Evolutionary conservation across 1,139 yeast species (phyloP).

Genomic region (Geotrichum reessii): DNA sequence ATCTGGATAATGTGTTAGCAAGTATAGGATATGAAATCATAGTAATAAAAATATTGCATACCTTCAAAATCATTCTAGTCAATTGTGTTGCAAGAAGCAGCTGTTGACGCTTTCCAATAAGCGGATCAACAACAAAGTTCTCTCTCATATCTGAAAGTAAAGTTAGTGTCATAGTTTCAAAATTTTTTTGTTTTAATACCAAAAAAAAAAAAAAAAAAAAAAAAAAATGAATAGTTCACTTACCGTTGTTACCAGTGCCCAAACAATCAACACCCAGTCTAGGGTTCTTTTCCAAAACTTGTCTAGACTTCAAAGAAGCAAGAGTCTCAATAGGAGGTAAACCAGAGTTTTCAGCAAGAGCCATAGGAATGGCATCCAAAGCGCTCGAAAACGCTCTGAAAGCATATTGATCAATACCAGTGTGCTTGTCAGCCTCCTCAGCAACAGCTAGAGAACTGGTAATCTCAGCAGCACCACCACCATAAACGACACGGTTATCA

Average conservation of each 20-base stretch:
- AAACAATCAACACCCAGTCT: slow-evolving; percentile 90
- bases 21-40: neutral
- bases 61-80: slow-evolving; percentile 90
- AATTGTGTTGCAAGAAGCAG: slow-evolving; percentile 90
- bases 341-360: slow-evolving; percentile 95
- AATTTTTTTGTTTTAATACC: neutral
- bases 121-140: slow-evolving; percentile 90
- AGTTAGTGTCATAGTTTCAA: slow-evolving; percentile 37
- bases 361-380: slow-evolving; percentile 86
- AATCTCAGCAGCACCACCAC: slow-evolving; percentile 98
- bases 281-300: slow-evolving; percentile 64
- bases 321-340: slow-evolving; percentile 88
- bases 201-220: neutral
- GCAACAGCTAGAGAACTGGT: slow-evolving; percentile 88
- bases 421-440: slow-evolving; percentile 86
- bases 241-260: slow-evolving; percentile 60
- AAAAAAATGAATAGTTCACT: neutral
- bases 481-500: slow-evolving; percentile 91
- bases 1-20: slow-evolving; percentile 39
- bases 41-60: neutral
- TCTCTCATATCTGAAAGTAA: slow-evolving; percentile 62
- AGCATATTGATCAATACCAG: slow-evolving; percentile 95
- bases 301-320: slow-evolving; percentile 76
- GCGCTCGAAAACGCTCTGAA: slow-evolving; percentile 93
- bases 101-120: slow-evolving; percentile 96